These are phyloP conservation scores for Fusarium sp. DNA, from an alignment of 2,329 filamentous ascomycete species.

Conservation along the genomic window DNA sequence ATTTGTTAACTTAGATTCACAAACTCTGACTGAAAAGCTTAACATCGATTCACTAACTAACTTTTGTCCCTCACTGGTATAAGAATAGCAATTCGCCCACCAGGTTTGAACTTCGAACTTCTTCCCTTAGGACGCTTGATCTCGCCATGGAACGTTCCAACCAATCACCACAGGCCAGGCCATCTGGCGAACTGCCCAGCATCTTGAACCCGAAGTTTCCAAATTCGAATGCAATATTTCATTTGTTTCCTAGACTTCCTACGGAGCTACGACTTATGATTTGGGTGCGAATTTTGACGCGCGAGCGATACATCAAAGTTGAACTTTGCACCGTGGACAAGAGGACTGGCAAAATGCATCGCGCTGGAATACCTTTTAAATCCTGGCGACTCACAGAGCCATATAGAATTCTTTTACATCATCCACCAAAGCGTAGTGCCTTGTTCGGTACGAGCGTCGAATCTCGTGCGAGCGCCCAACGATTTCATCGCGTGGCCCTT, in stretches of 20 bases:
- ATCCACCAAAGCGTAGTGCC: neutral
- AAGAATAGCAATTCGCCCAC: neutral
- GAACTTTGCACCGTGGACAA: neutral
- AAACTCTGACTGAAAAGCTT: neutral
- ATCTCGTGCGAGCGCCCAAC: neutral
- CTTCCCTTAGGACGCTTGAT: accelerated
- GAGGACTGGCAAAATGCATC: neutral
- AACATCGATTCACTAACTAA: neutral
- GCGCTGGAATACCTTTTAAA: too few relatives aligned
- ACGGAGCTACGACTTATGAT: neutral
- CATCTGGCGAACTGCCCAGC: neutral
- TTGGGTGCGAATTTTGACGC: neutral
- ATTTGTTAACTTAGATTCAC: neutral
- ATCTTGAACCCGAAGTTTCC: neutral
- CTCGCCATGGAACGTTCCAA: neutral
- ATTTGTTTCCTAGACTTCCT: neutral
- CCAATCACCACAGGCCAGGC: too few relatives aligned
- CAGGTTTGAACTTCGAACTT: accelerated
- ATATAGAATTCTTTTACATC: accelerated
- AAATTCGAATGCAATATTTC: neutral
- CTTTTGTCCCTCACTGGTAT: accelerated
- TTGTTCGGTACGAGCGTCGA: neutral
- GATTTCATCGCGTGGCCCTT: neutral
- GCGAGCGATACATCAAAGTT: neutral
- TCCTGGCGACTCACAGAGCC: neutral